Percentiles rank a stretch among this genome's conserved stretches.
These are phyloP conservation scores for Cryphonectria naterciae DNA, from an alignment of 2,329 filamentous ascomycete genomes.

Conservation along the genomic window DNA sequence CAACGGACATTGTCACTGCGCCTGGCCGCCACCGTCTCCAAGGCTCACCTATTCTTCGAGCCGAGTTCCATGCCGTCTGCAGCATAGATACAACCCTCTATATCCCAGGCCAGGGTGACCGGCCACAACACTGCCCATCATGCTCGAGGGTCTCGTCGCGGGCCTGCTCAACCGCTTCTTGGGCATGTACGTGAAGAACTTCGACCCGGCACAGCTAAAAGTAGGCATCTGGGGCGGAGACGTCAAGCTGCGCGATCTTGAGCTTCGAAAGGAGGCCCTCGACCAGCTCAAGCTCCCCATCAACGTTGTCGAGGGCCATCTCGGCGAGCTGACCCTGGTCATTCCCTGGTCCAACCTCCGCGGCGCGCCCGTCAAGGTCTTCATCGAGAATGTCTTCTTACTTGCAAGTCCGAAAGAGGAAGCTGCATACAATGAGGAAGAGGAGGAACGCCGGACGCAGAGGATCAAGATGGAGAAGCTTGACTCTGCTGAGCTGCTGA, in stretches of 20 bases:
- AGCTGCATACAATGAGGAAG: constrained; percentile 87
- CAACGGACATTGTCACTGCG: not conserved
- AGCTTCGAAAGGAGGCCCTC: constrained; percentile 90
- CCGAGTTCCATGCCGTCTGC: constrained; percentile 22
- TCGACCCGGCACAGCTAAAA: constrained; percentile 96
- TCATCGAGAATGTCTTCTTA: constrained; percentile 96
- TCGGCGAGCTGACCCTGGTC: constrained; percentile 86
- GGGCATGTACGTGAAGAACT: constrained; percentile 99
- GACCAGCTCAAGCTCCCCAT: constrained; percentile 96
- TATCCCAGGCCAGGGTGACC: constrained; percentile 73
- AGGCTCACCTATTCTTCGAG: constrained; percentile 5
- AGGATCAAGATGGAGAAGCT: constrained; percentile 99
- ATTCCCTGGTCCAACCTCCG: constrained; percentile 98
- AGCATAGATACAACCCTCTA: constrained; percentile 13
- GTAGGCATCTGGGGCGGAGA: constrained; percentile 99
- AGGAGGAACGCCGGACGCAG: constrained; percentile 85
- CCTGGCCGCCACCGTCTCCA: not conserved
- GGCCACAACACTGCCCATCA: constrained; percentile 60
- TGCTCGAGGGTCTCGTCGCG: constrained; percentile 97
- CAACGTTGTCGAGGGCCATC: constrained; percentile 93
- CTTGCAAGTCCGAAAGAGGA: constrained; percentile 95
- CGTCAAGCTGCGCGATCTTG: constrained; percentile 90
- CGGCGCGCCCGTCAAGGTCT: constrained; percentile 90
- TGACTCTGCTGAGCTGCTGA: constrained; percentile 91
- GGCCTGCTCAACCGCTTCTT: constrained; percentile 98